These are phyloP conservation scores for Fusarium verrucosum DNA, from an alignment of 2,329 filamentous ascomycete genomes.

Conservation along the genomic window DNA sequence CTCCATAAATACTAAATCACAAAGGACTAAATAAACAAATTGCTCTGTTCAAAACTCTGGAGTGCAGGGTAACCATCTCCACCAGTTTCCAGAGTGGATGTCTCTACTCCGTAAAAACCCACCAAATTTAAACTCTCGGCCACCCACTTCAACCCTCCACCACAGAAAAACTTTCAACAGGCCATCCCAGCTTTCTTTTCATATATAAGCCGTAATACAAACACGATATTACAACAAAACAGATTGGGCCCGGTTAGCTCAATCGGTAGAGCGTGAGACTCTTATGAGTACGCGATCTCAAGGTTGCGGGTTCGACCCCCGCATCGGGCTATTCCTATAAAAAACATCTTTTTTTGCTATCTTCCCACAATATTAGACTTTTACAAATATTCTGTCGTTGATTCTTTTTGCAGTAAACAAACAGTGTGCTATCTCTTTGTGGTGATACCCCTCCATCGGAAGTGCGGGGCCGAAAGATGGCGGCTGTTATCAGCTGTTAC, in stretches of 20 bases:
- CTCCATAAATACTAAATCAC: too few relatives aligned
- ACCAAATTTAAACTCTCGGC: slow-evolving; percentile 11
- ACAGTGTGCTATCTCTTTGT: background rate
- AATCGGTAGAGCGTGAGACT: slow-evolving; percentile 73
- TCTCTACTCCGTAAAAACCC: slow-evolving; percentile 8
- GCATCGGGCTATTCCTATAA: slow-evolving; percentile 49
- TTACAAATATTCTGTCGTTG: background rate
- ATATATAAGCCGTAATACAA: background rate
- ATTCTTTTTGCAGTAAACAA: background rate
- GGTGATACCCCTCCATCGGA: slow-evolving; percentile 7
- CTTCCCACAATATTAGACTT: too few relatives aligned
- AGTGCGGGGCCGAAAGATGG: slow-evolving; percentile 17
- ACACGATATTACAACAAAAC: background rate
- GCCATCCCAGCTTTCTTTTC: too few relatives aligned
- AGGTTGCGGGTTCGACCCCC: slow-evolving; percentile 65
- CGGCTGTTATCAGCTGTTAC: slow-evolving; percentile 8
- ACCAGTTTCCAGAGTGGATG: slow-evolving; percentile 7
- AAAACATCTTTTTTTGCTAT: background rate
- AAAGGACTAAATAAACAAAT: too few relatives aligned
- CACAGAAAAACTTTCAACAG: background rate
- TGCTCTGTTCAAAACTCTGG: too few relatives aligned
- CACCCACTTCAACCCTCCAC: background rate
- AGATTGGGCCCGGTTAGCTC: slow-evolving; percentile 44
- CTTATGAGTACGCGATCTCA: slow-evolving; percentile 61
- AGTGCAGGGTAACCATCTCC: slow-evolving; percentile 7